Base-by-base conservation (phyloP, 1,284 basidiomycete species). In the Thelephora terrestris region DNA sequence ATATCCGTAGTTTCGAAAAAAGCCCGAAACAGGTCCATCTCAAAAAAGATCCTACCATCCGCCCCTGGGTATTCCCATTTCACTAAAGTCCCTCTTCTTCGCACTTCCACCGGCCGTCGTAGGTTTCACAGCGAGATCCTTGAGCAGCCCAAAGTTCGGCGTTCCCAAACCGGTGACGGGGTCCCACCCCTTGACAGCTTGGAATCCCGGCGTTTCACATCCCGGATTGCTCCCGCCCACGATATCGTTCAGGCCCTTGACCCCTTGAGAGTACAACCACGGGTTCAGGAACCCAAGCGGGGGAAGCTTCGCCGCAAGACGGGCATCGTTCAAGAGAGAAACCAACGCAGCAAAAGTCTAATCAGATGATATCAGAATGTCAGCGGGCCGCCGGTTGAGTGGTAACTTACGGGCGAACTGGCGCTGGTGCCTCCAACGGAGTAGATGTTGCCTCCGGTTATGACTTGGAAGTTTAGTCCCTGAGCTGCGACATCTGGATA, bases 201-300 rank as follows among this genome's bases (percentile, higher is more conserved):
- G 59, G 60, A 61, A 70, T 2, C 68, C 68, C 3, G 48, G 49
- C 12, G 66, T 71, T 42, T 63, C 64, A 47, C 69, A 72, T 3
- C 70, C 69, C 0, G 68, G 64, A 52, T 71, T 72, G 23, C 59
- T 63, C 3, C 75, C 75, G 23, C 58, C 61, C 0, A 25, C 25
- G 48, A 80, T 71, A 52, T 81, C 78, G 48, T 73, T 76, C 52
- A 81, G 67, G 5, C 58, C 67, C 5, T 53, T 37, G 5, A 61
- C 43, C 12, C 69, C 70, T 1, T 47, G 57, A 18, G 61, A 57
- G 54, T 81, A 82, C 18, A 81, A 37, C 51, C 76, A 68, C 4
- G 77, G 79, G 57, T 83, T 82, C 48, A 82, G 64, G 62, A 81
- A 82, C 0, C 79, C 79, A 6, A 81, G 64, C 12, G 74, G 47